These are phyloP conservation scores for Aspergillus caelatus DNA, from an alignment of 2,329 filamentous ascomycete genomes.

Conservation along the genomic window DNA sequence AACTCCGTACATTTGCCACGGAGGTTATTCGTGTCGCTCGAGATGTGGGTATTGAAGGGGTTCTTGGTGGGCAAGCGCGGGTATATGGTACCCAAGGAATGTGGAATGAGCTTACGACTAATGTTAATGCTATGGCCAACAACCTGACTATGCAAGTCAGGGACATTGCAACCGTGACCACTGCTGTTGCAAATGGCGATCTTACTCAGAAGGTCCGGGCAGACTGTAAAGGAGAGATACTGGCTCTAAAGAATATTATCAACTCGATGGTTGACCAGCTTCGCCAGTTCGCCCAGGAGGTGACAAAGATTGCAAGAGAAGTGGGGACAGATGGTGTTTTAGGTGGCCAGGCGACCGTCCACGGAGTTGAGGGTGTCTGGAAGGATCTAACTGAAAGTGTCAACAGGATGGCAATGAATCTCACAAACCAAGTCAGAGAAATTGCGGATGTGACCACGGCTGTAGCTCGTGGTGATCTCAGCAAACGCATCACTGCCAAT, in stretches of 20 bases:
- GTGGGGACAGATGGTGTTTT: constrained; percentile 66
- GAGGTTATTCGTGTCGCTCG: constrained; percentile 89
- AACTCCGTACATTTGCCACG: constrained; percentile 92
- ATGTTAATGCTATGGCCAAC: constrained; percentile 90
- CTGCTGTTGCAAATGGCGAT: constrained; percentile 92
- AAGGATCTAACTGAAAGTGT: constrained; percentile 69
- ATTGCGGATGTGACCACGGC: constrained; percentile 94
- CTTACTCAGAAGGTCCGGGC: constrained; percentile 58
- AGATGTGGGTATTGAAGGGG: constrained; percentile 95
- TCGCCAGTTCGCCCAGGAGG: constrained; percentile 93
- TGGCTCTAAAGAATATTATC: constrained; percentile 3
- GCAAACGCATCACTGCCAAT: constrained; percentile 91
- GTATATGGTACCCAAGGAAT: constrained; percentile 88
- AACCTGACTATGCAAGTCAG: constrained; percentile 93
- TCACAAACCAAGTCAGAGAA: constrained; percentile 73
- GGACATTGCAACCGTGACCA: constrained; percentile 96
- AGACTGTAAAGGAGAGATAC: constrained; percentile 1
- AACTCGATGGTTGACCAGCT: constrained; percentile 67
- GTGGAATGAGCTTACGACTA: constrained; percentile 98
- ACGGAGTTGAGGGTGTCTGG: constrained; percentile 69
- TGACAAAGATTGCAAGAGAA: constrained; percentile 84
- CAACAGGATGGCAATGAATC: constrained; percentile 68
- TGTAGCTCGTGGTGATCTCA: constrained; percentile 94
- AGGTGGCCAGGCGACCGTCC: constrained; percentile 65
- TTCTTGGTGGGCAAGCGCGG: constrained; percentile 98